Percentiles rank a stretch among this genome's conserved stretches.
phyloP scores from a whole-genome alignment of 2,329 filamentous ascomycete species.

The Zopfia rhizophila region DNA sequence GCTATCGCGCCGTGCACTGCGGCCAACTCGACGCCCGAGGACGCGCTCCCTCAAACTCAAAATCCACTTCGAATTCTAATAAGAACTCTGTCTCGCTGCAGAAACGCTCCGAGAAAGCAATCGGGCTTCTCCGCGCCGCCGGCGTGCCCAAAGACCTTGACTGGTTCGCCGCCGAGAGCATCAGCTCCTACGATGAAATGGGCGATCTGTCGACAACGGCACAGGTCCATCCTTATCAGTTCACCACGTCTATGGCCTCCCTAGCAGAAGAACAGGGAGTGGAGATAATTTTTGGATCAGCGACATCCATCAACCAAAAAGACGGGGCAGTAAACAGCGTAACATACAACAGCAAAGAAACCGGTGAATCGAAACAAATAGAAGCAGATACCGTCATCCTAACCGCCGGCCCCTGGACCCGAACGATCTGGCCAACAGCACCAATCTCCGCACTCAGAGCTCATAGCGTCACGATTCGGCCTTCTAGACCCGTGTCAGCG shows the following conservation, averaged over 20 bases:
- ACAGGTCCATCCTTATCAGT: slow-evolving; percentile 92
- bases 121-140: slow-evolving; percentile 63
- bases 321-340: slow-evolving; percentile 70
- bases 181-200: slow-evolving; percentile 83
- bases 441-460: slow-evolving; percentile 71
- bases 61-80: slow-evolving; percentile 40
- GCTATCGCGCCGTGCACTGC: slow-evolving; percentile 82
- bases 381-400: slow-evolving; percentile 68
- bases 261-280: slow-evolving; percentile 72
- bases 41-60: slow-evolving; percentile 42
- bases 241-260: slow-evolving; percentile 84
- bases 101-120: slow-evolving; percentile 63
- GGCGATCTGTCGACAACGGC: slow-evolving; percentile 82
- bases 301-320: slow-evolving; percentile 71
- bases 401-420: slow-evolving; percentile 72
- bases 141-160: slow-evolving; percentile 81
- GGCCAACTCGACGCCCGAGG: slow-evolving; percentile 70
- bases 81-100: slow-evolving; percentile 62
- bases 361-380: slow-evolving; percentile 60
- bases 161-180: slow-evolving; percentile 78
- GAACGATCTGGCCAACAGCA: slow-evolving; percentile 61
- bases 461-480: slow-evolving; percentile 70
- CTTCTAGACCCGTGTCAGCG: slow-evolving; percentile 70
- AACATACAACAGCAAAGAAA: slow-evolving; percentile 67
- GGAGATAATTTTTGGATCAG: slow-evolving; percentile 73